Base-by-base conservation (phyloP, 495 filamentous ascomycete genomes). In the Penicillium soppii region DNA sequence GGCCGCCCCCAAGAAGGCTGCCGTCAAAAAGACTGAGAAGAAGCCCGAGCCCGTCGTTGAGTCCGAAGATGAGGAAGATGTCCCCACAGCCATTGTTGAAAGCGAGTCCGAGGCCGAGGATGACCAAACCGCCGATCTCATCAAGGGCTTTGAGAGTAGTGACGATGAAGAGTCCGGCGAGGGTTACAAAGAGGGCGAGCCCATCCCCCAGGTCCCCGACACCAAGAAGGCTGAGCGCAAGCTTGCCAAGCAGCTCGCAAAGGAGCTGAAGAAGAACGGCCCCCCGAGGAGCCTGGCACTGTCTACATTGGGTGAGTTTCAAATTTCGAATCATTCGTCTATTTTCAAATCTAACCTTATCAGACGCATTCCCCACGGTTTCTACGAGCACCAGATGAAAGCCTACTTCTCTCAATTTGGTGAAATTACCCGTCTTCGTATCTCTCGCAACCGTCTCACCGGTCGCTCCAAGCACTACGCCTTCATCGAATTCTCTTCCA, bases 331-430 rank as follows among this genome's bases (percentile, higher is more conserved):
- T n/a, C 23, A 5, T 7, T 35, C 22, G 15, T 13, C 35, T 43
- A n/a, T 43, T 30, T 22, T 15, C 17, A 40, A 16, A 27, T 35
- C 63, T 71, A 61, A 65, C 53, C 20, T 26, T 5, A 21, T 57
- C 44, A 75, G 89, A 30, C 88, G 89, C 43, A 87, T 96, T 42
- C 92, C 92, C 17, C 92, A 82, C 66, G 94, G 95, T 70, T 97
- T 98, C 80, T 97, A 91, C 77, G 95, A 97, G 72, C 82, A 90
- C 63, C 87, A 97, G 71, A 96, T 98, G 88, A 83, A 83, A 43
- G 77, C 81, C 38, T 98, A 97, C 77, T 97, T 97, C 64, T 79
- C 83, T n/a, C 94, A 97, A 69, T 98, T 98, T 63, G 95, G 94
- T 64, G 75, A 82, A 2, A 89, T 98, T 58, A 82, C 75, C 42